Percentiles rank a stretch among this genome's conserved stretches.
Conservation (phyloP, 768 basidiomycete species). For the Boletus tomentosulus region DNA sequence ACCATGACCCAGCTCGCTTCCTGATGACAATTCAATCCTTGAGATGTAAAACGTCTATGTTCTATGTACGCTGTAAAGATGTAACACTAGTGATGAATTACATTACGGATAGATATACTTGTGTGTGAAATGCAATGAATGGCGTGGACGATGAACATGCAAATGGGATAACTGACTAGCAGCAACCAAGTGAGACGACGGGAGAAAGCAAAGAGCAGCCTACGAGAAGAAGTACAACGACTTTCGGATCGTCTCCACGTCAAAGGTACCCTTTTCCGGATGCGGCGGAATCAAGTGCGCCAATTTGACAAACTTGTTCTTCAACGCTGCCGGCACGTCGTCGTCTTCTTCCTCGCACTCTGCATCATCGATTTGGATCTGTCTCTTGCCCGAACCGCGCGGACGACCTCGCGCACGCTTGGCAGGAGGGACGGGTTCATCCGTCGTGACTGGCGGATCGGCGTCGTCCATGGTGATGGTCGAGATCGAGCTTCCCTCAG, state of each 20-base stretch:
- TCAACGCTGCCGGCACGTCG: constrained; percentile 24
- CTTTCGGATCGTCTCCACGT: constrained; percentile 75
- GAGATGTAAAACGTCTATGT: background rate
- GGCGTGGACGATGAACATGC: background rate
- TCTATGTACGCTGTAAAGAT: constrained; percentile 12
- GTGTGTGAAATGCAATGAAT: background rate
- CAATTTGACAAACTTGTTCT: constrained; percentile 69
- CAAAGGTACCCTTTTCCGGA: constrained; percentile 82
- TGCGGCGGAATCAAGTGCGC: constrained; percentile 73
- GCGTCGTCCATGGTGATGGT: constrained; percentile 11
- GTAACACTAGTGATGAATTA: constrained; percentile 14
- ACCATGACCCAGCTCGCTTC: constrained; percentile 13
- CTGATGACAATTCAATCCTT: background rate
- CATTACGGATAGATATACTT: constrained; percentile 16
- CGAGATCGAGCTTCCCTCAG: constrained; percentile 30
- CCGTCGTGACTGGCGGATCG: background rate
- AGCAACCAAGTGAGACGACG: background rate
- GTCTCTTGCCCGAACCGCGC: constrained; percentile 17
- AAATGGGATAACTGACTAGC: background rate
- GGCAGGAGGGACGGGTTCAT: background rate
- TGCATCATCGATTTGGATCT: constrained; percentile 6
- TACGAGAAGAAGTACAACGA: constrained; percentile 95
- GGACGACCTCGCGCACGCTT: constrained; percentile 20
- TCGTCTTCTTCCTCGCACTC: constrained; percentile 8
- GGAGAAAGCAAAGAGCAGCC: background rate